Base-by-base conservation (phyloP, 495 filamentous ascomycete genomes). In the Geopyxis carbonaria region DNA sequence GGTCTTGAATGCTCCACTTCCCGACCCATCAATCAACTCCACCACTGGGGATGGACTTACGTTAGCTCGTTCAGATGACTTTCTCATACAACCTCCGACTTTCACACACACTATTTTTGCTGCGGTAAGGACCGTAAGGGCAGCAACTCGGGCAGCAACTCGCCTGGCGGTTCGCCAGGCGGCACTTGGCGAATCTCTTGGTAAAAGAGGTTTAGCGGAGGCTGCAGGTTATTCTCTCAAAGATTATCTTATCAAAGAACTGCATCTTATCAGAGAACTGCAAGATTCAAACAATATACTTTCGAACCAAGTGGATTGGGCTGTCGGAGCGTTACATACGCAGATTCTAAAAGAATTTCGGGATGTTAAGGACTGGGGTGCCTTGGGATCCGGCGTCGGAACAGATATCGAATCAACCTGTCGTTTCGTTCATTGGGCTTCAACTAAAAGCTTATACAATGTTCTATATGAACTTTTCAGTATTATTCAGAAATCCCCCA, bases 181-280 rank as follows among this genome's bases (percentile, higher is more conserved):
- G n/a, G 34, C 34, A 13, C 34, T 37, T 19, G 34, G 25, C 16
- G 20, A 18, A 37, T 11, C 34, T 6, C 34, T 37, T n/a, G 34
- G 34, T 11, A 7, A 20, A 22, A 11, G 6, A 13, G 20, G 16
- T 20, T 18, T 22, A n/a, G 15, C 34, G 2, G 34, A 24, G 7
- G 10, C 21, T 11, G 15, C 34, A 18, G 21, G 10, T 7, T 11
- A 8, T 3, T 18, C 34, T 2, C 31, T 33, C 11, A 7, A 13
- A 5, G 18, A 7, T 5, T 7, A 6, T 7, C 11, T 16, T 5
- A 15, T 5, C 31, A 33, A 7, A 5, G 18, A 33, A 6, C 7
- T 15, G 7, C 27, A 30, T 15, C 15, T 30, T 30, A 30, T 2
- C 5, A 15, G 15, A 1, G 5, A 5, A 11, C 15, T 30, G 11